A percentile compares a stretch with the other conserved stretches of the same genome.
These are phyloP conservation scores for Talaromyces sp. DNA, from an alignment of 2,329 filamentous ascomycete species.

Conservation along the genomic window DNA sequence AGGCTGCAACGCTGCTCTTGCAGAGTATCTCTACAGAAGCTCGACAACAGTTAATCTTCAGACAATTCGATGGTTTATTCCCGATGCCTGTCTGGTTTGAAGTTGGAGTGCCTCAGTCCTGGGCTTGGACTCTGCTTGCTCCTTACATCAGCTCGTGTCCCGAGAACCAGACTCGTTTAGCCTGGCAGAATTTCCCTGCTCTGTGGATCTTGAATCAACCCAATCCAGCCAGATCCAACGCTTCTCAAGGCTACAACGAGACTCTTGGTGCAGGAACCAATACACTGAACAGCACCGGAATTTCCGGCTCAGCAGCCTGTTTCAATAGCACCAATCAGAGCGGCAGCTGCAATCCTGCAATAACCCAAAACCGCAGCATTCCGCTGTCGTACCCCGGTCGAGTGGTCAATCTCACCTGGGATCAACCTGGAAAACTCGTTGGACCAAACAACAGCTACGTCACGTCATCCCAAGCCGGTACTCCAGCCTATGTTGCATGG, in stretches of 20 bases:
- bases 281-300: constrained; percentile 34
- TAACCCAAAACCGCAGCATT: constrained; percentile 65
- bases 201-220: constrained; percentile 72
- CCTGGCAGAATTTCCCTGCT: constrained; percentile 81
- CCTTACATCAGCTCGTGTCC: constrained; percentile 79
- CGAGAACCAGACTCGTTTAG: constrained; percentile 65
- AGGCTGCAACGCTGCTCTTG: constrained; percentile 68
- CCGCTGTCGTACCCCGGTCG: constrained; percentile 74
- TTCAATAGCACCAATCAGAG: constrained; percentile 51
- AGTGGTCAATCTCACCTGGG: constrained; percentile 69
- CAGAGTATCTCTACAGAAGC: constrained; percentile 77
- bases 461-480: constrained; percentile 57
- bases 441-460: constrained; percentile 83
- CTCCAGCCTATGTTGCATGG: constrained; percentile 69
- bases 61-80: constrained; percentile 75
- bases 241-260: constrained; percentile 61
- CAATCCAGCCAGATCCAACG: constrained; percentile 66
- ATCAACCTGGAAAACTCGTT: constrained; percentile 62
- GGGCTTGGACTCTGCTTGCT: constrained; percentile 77
- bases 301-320: constrained; percentile 52
- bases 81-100: constrained; percentile 83
- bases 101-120: constrained; percentile 74
- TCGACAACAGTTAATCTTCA: constrained; percentile 79
- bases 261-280: constrained; percentile 46
- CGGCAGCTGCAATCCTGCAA: constrained; percentile 59